Evolutionary conservation across 768 basidiomycete species (phyloP).

Genomic region (Porphyrellus cyaneotinctus): DNA sequence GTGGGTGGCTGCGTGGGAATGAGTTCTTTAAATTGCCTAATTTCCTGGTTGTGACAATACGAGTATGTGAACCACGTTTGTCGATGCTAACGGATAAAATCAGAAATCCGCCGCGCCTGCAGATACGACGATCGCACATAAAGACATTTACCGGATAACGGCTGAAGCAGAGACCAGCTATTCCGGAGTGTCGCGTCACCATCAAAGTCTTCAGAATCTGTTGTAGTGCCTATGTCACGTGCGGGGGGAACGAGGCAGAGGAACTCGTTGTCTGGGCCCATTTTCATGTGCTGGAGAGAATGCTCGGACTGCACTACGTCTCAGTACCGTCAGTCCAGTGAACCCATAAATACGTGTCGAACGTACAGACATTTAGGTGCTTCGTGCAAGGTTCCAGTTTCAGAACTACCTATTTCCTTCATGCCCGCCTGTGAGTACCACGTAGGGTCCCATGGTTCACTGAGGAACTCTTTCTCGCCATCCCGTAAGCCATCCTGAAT

Average conservation of each 20-base stretch:
- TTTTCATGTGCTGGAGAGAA: slow-evolving; percentile 69
- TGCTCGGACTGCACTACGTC: slow-evolving; percentile 35
- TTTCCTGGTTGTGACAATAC: slow-evolving; percentile 91
- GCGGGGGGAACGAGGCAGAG: slow-evolving; percentile 76
- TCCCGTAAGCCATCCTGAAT: slow-evolving; percentile 66
- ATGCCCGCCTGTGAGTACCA: slow-evolving; percentile 38
- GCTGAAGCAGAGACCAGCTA: slow-evolving; percentile 80
- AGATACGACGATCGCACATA: slow-evolving; percentile 59
- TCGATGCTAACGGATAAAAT: slow-evolving; percentile 52
- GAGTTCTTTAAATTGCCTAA: slow-evolving; percentile 93
- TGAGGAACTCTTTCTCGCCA: slow-evolving; percentile 74
- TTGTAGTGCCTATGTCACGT: slow-evolving; percentile 41
- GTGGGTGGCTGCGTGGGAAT: slow-evolving; percentile 59
- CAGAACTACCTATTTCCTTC: slow-evolving; percentile 60
- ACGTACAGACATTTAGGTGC: slow-evolving; percentile 37
- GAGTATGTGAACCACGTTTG: slow-evolving; percentile 98
- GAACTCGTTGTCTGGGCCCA: slow-evolving; percentile 66
- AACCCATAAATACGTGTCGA: slow-evolving; percentile 16
- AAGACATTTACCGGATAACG: slow-evolving; percentile 75
- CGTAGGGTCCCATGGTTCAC: slow-evolving; percentile 48
- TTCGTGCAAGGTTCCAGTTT: slow-evolving; percentile 30
- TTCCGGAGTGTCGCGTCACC: slow-evolving; percentile 64
- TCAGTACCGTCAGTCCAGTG: slow-evolving; percentile 12
- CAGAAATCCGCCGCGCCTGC: slow-evolving; percentile 26
- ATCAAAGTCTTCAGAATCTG: slow-evolving; percentile 56